Evolutionary conservation across 306 rosid species (phyloP).

Genomic region (Urtica urens): DNA sequence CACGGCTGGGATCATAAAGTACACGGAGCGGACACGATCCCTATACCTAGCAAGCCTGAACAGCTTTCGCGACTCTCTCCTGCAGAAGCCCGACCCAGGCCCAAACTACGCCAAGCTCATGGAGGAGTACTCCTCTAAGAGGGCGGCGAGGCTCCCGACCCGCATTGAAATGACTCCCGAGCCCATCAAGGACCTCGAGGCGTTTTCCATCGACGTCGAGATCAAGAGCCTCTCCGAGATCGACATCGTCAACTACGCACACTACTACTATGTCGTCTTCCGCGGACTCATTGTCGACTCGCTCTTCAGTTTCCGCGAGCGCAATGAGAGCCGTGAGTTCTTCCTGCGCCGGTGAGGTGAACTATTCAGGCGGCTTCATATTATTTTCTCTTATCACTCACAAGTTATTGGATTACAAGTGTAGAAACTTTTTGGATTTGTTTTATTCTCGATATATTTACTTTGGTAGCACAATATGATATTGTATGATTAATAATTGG

Average conservation of each 20-base stretch:
- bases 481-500: too few species aligned
- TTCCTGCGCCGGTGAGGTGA: not conserved
- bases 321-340: constrained; percentile 20
- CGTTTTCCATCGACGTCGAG: too few species aligned
- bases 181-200: too few species aligned
- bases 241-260: constrained; percentile 13
- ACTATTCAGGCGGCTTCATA: too few species aligned
- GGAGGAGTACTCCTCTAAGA: constrained; percentile 25
- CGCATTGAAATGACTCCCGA: constrained; percentile 9
- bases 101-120: constrained; percentile 43
- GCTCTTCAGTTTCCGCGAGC: constrained; percentile 31
- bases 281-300: constrained; percentile 33
- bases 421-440: too few species aligned
- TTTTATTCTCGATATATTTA: too few species aligned
- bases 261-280: constrained; percentile 15
- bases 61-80: constrained; percentile 23
- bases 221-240: not conserved
- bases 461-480: too few species aligned
- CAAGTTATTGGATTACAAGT: too few species aligned
- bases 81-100: constrained; percentile 24
- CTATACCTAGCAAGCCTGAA: constrained; percentile 24
- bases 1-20: constrained; percentile 30
- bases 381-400: too few species aligned
- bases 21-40: constrained; percentile 31
- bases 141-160: constrained; percentile 24